Base-by-base conservation (phyloP, 371 early-diverging fungal genomes). In the Rhizomucor pusillus region DNA sequence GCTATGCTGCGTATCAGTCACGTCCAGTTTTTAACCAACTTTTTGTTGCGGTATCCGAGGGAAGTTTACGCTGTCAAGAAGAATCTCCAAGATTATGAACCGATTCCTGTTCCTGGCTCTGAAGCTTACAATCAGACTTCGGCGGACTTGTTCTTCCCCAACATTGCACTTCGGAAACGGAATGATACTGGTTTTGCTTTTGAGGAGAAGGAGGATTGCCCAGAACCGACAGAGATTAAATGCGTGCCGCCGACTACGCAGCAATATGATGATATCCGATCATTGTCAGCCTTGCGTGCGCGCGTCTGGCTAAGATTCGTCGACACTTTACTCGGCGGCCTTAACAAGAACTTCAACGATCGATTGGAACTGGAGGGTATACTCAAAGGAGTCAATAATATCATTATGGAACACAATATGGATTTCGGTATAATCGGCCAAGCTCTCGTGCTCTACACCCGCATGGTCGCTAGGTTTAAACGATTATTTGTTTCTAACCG, bases 261-360 rank as follows among this genome's bases (percentile, higher is more conserved):
- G 22, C 61, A 65, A 33, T 52, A 66, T 9, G 57, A 59, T 12
- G 70, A 72, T 41, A 62, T 55, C 2, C 55, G 55, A 0, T 50
- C 62, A 3, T 54, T 84, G 0, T 79, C 85, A 1, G 63, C 76
- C 1, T 61, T 87, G 33, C 75, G 82, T 10, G 80, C 81, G 6
- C 77, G 85, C 10, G 66, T 78, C 4, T 87, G 87, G 87, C 52
- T 85, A 0, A 70, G 76, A 7, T 84, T 85, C 54, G 59, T 85
- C 19, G 78, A 82, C 50, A 64, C 65, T 14, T 13, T 85, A 18
- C 52, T 87, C 4, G 71, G 67, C 37, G 73, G 80, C n/a, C 54
- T 85, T 45, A 80, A 84, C 54, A 74, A 73, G 54, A 77, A 77
- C 12, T 77, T 73, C 56, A 75, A 79, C 16, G 85, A 85, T 48